Conservation (phyloP, 202 grass and related monocot genomes). For the Bolboschoenoplectus hybrid region DNA sequence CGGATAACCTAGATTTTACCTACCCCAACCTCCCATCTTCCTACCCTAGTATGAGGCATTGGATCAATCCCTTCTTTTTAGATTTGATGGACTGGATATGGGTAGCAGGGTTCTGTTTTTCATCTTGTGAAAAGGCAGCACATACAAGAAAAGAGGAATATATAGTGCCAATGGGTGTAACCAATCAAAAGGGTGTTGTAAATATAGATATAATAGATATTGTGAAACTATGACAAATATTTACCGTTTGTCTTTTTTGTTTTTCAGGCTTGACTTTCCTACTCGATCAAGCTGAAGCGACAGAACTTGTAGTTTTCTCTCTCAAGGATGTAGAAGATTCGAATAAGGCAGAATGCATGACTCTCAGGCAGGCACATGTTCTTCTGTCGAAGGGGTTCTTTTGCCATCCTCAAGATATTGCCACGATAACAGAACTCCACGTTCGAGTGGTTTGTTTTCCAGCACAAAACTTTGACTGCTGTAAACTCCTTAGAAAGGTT, state of each 20-base stretch:
- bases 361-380: conserved; percentile 80
- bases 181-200: background rate
- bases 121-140: background rate
- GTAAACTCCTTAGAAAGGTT: background rate
- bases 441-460: conserved; percentile 83
- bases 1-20: too few relatives aligned
- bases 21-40: too few relatives aligned
- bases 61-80: background rate
- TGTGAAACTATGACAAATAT: background rate
- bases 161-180: background rate
- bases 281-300: conserved; percentile 85
- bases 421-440: conserved; percentile 79
- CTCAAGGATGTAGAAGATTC: conserved; percentile 80
- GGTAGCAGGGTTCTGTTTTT: background rate
- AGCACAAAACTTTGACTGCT: background rate
- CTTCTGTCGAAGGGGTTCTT: conserved; percentile 91
- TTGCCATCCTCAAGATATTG: conserved; percentile 89
- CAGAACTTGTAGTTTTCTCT: conserved; percentile 83
- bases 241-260: conserved; percentile 34
- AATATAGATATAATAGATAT: background rate
- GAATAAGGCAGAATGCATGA: conserved; percentile 84
- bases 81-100: background rate
- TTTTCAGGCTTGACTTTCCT: conserved; percentile 84
- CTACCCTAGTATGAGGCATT: too few relatives aligned
- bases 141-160: background rate